Conservation (phyloP, 208 protist species). For the Trypanosoma cruzi region DNA sequence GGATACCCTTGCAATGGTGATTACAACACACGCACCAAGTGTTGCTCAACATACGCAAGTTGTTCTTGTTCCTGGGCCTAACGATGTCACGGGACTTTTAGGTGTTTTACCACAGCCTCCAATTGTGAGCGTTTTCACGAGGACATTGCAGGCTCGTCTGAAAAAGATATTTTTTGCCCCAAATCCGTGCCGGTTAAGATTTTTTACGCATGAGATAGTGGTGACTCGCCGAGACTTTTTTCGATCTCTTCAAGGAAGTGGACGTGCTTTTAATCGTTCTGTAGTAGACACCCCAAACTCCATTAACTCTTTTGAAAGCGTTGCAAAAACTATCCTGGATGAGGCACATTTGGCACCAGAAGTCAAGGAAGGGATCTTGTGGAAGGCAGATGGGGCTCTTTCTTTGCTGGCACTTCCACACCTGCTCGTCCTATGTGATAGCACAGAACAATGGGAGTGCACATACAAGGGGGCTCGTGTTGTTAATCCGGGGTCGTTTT, state of each 20-base stretch:
- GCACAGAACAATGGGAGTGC: slow-evolving; percentile 90
- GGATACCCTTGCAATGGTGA: slow-evolving; percentile 57
- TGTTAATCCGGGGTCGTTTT: slow-evolving; percentile 88
- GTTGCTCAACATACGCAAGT: slow-evolving; percentile 80
- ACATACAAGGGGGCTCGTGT: slow-evolving; percentile 82
- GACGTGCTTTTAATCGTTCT: slow-evolving; percentile 33
- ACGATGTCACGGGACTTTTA: slow-evolving; percentile 66
- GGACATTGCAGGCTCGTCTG: slow-evolving; percentile 50
- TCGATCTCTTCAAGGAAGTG: slow-evolving; percentile 60
- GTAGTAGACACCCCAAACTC: background rate
- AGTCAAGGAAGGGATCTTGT: slow-evolving; percentile 60
- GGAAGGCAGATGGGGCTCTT: slow-evolving; percentile 78
- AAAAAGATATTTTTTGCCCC: slow-evolving; percentile 73
- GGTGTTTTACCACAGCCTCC: slow-evolving; percentile 80
- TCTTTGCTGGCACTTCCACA: slow-evolving; percentile 75
- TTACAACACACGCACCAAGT: slow-evolving; percentile 62
- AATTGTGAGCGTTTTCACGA: slow-evolving; percentile 52
- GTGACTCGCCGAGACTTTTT: slow-evolving; percentile 79
- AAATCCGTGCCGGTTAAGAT: slow-evolving; percentile 86
- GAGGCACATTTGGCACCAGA: slow-evolving; percentile 80
- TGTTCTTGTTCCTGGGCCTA: slow-evolving; percentile 78
- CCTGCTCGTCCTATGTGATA: slow-evolving; percentile 87
- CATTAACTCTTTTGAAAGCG: slow-evolving; percentile 63
- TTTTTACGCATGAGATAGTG: slow-evolving; percentile 87
- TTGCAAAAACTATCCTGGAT: slow-evolving; percentile 83